Evolutionary conservation across 768 basidiomycete genomes (phyloP), one percentile per base, ranked within the genome.

Genomic region (Tremella mesenterica): DNA sequence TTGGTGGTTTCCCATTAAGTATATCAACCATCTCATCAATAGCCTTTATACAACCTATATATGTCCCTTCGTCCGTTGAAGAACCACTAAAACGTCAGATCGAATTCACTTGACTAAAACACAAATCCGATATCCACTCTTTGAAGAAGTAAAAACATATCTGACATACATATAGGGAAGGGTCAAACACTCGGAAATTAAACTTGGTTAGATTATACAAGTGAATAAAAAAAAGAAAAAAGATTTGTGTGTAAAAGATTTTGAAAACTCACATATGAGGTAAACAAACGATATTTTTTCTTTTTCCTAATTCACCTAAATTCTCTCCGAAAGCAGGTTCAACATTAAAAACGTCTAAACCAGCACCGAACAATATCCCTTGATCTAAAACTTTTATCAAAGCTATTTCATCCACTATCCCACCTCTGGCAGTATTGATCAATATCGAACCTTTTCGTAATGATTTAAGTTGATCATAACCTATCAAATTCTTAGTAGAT

Each of bases 401-500:
- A 2, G 61, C 69, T 10, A 36, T 5, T 45, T 70, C 65, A 55
- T 70, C 61, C 25, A 73, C 54, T 12, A 73, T 64, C 12, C 69
- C 74, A 1, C 75, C 75, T 44, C 75, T 57, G 18, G 72, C 63
- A 9, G 73, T 74, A 60, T 76, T 76, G 34, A 75, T 53, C 25
- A 75, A 38, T 12, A 74, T 53, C 13, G 65, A 63, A 10, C 53
- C 56, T 2, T 49, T 10, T 38, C 69, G 68, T 63, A 74, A 70
- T 52, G 59, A 48, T 4, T 34, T 46, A 29, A 76, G 44, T 41
- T 73, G 57, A 3, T 38, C 28, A 23, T 54, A 54, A 2, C 63
- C 57, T 41, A 76, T 64, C 38, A 75, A 18, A 14, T 64, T 53
- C 18, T 54, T 49, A 3, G 74, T 74, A 16, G 41, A 16, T 10